Evolutionary conservation across 345 rosid genomes (phyloP).

Genomic region (Angophora floribunda): DNA sequence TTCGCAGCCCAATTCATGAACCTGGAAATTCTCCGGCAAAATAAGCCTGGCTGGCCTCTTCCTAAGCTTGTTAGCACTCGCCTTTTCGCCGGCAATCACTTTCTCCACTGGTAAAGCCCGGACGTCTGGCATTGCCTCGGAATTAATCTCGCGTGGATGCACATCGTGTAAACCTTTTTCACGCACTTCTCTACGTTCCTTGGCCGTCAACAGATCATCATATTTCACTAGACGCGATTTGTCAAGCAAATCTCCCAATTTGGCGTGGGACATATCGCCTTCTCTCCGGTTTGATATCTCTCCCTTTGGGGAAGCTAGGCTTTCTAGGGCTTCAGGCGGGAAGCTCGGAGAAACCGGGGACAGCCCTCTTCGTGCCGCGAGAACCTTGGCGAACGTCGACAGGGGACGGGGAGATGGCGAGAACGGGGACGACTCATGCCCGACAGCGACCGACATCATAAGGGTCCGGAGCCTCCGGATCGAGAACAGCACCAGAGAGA

Average conservation of each 20-base stretch:
- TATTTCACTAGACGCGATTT: background rate
- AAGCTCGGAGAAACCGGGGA: background rate
- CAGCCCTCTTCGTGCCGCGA: background rate
- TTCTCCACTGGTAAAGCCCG: background rate
- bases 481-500: conserved; percentile 4
- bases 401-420: background rate
- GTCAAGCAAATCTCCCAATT: background rate
- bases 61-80: conserved; percentile 1
- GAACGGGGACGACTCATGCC: conserved; percentile 1
- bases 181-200: background rate
- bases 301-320: background rate
- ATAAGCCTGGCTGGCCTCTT: conserved; percentile 36
- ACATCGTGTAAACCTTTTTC: background rate
- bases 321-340: background rate
- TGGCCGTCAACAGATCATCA: background rate
- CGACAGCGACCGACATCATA: conserved; percentile 2
- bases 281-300: background rate
- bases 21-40: conserved; percentile 12
- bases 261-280: background rate
- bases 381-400: background rate
- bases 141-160: background rate
- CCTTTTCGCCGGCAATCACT: background rate
- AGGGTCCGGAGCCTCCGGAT: background rate
- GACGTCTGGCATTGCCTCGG: background rate
- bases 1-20: background rate